phyloP scores from a whole-genome alignment of 352 stramenopile genomes.

The Globisporangium canariense region DNA sequence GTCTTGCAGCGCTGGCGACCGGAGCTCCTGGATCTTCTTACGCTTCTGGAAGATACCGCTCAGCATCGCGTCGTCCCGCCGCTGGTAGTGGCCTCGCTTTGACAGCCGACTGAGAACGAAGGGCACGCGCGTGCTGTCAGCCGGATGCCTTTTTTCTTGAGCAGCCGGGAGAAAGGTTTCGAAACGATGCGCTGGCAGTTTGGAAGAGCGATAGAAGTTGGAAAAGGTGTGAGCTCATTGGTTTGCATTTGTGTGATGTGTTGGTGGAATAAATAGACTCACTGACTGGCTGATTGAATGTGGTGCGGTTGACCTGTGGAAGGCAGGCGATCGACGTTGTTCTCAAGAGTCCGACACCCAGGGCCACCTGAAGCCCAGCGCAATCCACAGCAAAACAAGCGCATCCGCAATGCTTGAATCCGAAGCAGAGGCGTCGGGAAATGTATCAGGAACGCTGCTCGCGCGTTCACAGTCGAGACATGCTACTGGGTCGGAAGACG shows the following conservation, averaged over 20 bases:
- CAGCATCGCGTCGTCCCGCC: constrained; percentile 35
- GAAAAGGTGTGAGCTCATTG: background rate
- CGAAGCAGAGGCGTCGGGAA: background rate
- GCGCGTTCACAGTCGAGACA: background rate
- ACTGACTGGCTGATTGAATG: background rate
- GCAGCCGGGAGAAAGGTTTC: background rate
- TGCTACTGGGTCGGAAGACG: constrained; percentile 13
- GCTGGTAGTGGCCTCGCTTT: background rate
- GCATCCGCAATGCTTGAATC: background rate
- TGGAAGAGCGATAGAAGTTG: background rate
- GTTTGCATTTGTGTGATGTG: background rate
- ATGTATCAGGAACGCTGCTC: background rate
- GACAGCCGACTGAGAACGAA: background rate
- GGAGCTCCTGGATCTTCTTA: constrained; percentile 75
- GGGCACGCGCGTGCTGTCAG: background rate
- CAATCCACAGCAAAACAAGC: background rate
- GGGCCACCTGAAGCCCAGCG: background rate
- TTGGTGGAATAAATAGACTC: background rate
- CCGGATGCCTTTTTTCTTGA: background rate
- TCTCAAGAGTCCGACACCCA: background rate
- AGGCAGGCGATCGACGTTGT: background rate
- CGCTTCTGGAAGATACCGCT: constrained; percentile 76
- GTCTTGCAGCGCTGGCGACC: constrained; percentile 68
- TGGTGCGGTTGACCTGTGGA: background rate
- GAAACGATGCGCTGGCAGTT: background rate